Evolutionary conservation across 148 eudicot genomes (phyloP).

Genomic region (Vaccinium darrowii): DNA sequence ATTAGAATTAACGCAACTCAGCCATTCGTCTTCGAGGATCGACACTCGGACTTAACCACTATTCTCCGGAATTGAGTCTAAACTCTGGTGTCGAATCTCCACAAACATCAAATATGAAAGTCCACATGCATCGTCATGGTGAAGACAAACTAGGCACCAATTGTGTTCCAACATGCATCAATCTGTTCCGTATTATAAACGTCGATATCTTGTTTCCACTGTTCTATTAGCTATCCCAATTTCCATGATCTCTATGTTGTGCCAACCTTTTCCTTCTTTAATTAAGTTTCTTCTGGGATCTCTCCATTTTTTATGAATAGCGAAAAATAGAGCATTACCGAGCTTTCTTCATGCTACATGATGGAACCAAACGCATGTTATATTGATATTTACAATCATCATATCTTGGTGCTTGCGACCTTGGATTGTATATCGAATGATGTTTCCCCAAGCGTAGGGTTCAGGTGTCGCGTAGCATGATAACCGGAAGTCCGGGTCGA

Average conservation of each 20-base stretch:
- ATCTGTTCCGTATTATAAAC: background rate
- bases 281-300: background rate
- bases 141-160: background rate
- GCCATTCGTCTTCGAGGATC: no score
- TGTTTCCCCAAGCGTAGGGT: no score
- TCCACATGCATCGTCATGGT: no score
- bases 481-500: no score
- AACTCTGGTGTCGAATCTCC: background rate
- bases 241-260: background rate
- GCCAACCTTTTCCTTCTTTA: background rate
- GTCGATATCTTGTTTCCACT: background rate
- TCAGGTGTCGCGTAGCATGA: no score
- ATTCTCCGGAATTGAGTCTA: background rate
- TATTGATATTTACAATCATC: background rate
- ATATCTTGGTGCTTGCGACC: no score
- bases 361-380: background rate
- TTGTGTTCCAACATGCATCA: background rate
- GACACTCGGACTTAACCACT: no score
- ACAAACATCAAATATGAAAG: background rate
- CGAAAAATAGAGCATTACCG: no score
- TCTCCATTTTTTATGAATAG: background rate
- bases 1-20: no score
- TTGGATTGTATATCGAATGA: no score
- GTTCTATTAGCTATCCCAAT: background rate
- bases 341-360: background rate